Conservation (phyloP, 2,329 filamentous ascomycete species). For the Venturiaceae sp. region DNA sequence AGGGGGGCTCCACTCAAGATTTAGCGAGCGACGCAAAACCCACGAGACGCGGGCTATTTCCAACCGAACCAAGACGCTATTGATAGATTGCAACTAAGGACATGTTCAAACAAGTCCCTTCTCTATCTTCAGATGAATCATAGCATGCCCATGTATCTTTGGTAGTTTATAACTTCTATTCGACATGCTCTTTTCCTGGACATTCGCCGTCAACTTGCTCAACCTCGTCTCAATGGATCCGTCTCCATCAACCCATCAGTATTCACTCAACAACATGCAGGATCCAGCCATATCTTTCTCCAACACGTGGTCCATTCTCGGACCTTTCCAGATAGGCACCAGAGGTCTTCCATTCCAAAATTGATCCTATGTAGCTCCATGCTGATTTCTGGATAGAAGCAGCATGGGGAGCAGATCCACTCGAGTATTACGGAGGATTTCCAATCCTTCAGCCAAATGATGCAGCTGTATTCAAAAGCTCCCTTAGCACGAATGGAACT, state of each 20-base stretch:
- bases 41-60: too few relatives aligned
- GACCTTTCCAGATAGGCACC: conserved; percentile 49
- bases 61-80: too few relatives aligned
- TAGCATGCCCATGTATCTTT: too few relatives aligned
- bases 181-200: background rate
- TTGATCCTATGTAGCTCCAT: conserved; percentile 15
- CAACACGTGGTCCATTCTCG: conserved; percentile 40
- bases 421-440: conserved; percentile 45
- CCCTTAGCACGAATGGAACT: conserved; percentile 39
- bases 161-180: too few relatives aligned
- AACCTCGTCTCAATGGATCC: background rate
- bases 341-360: conserved; percentile 30
- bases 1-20: too few relatives aligned
- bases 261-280: background rate
- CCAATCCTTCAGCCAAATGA: conserved; percentile 32
- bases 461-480: conserved; percentile 35
- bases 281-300: conserved; percentile 20
- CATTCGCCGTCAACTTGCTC: background rate
- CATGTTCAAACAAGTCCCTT: too few relatives aligned
- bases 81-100: too few relatives aligned
- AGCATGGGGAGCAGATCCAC: conserved; percentile 48
- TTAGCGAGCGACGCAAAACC: too few relatives aligned
- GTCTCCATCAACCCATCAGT: background rate
- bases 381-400: conserved; percentile 32
- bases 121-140: too few relatives aligned